Base-by-base conservation (phyloP, 73 alveolate species). In the Uronychia setigera region DNA sequence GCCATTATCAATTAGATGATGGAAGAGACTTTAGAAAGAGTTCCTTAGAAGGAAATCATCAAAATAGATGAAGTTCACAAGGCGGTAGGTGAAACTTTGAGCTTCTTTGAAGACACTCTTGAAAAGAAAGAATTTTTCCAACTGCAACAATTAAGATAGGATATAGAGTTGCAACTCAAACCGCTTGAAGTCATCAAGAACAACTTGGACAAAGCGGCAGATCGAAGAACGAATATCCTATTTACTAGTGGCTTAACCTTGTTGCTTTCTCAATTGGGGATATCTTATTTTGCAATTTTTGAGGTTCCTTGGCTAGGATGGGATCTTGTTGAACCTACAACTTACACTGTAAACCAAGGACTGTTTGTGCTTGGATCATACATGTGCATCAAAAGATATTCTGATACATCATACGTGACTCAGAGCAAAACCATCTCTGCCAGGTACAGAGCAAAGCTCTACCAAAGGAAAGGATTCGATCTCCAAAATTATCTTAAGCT, bases 281-380 rank as follows among this genome's bases (percentile, higher is more conserved):
- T 89, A 1, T 82, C 87, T 26, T 90, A 89, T 31, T 92, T 79
- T 59, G 76, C 93, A 46, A 92, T 92, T 74, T 92, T 85, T 59
- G 89, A 78, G 58, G 95, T 92, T 0, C 88, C 60, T 31, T 92
- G 97, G 97, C 87, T 92, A 0, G 97, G 97, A n/a, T 92, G 97
- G 97, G 97, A 92, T 80, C 84, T 92, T 0, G 93, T 92, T 60
- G 97, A 92, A 59, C 97, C 97, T 26, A 13, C 85, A 0, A 92
- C 97, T 13, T 92, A 87, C 60, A n/a, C 97, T 32, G 83, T 92
- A 26, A 86, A 92, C 26, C 87, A 92, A 60, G 89, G 89, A 0
- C 26, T 80, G 60, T 92, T 92, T 79, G 87, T 88, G 60, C 27
- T 80, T 11, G 93, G 94, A 46, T 26, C 90, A 29, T 77, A 35